Percentiles rank a stretch among this genome's conserved stretches.
phyloP scores from a whole-genome alignment of 805 yeast species.

The Naumovozyma baii region DNA sequence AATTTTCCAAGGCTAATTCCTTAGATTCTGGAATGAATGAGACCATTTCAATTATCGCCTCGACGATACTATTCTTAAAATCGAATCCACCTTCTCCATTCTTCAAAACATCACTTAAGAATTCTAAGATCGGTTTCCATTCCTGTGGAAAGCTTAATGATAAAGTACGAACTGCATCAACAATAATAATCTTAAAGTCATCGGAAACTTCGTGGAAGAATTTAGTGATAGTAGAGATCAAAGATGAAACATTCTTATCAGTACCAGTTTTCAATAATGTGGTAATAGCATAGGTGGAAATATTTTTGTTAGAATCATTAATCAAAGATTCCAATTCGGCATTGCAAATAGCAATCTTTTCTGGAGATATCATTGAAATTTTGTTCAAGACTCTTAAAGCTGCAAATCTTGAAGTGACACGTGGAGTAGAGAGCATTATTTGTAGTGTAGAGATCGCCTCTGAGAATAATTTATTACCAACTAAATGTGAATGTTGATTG shows the following conservation, averaged over 20 bases:
- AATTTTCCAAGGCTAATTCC: slow-evolving; percentile 71
- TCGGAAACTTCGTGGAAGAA: slow-evolving; percentile 91
- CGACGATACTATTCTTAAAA: slow-evolving; percentile 81
- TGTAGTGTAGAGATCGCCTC: slow-evolving; percentile 67
- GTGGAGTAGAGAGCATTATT: slow-evolving; percentile 71
- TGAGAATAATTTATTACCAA: slow-evolving; percentile 56
- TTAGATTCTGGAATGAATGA: slow-evolving; percentile 77
- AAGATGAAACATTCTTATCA: slow-evolving; percentile 76
- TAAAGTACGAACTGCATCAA: slow-evolving; percentile 87
- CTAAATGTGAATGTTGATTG: slow-evolving; percentile 45
- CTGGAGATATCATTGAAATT: slow-evolving; percentile 74
- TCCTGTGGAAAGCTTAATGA: slow-evolving; percentile 90
- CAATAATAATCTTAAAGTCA: slow-evolving; percentile 88
- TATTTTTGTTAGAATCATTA: slow-evolving; percentile 79
- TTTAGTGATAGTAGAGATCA: slow-evolving; percentile 76
- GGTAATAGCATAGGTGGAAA: slow-evolving; percentile 95
- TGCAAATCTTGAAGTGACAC: slow-evolving; percentile 83
- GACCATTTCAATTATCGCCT: slow-evolving; percentile 86
- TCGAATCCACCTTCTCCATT: slow-evolving; percentile 78
- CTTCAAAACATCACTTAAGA: slow-evolving; percentile 73
- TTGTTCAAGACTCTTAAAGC: slow-evolving; percentile 86
- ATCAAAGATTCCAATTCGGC: slow-evolving; percentile 78
- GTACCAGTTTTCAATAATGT: slow-evolving; percentile 92
- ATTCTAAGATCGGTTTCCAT: slow-evolving; percentile 69
- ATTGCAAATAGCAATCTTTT: slow-evolving; percentile 68